phyloP scores from a whole-genome alignment of 495 filamentous ascomycete species.

The Neurospora sp. region DNA sequence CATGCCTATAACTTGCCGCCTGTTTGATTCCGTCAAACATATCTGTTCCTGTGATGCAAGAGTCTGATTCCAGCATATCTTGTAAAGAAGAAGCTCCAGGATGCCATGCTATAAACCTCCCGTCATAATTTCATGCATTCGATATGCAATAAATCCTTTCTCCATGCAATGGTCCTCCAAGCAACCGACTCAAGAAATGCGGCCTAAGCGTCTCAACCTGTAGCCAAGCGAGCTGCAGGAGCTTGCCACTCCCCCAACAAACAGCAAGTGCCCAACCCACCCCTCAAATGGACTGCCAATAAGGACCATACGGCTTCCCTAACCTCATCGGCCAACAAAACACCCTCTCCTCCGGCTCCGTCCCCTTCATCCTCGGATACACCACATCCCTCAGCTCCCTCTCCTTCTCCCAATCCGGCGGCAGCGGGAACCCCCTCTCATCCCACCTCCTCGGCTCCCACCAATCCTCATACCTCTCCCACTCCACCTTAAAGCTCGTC shows the following conservation, averaged over 20 bases:
- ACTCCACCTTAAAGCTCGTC: not conserved
- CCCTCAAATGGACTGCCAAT: not conserved
- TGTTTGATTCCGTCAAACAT: not conserved
- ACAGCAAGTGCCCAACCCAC: not conserved
- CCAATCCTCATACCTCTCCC: not conserved
- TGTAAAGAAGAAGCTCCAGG: not conserved
- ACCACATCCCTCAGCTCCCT: not conserved
- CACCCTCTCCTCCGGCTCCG: not conserved
- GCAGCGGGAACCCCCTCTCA: not conserved
- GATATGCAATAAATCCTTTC: not conserved
- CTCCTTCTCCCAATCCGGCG: not conserved
- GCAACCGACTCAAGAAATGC: not conserved
- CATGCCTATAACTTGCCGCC: not conserved
- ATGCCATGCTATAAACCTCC: not conserved
- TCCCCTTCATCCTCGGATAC: not conserved
- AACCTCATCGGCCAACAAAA: not conserved
- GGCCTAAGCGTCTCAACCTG: not conserved
- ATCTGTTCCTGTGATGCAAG: not conserved
- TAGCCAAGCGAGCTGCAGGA: not conserved
- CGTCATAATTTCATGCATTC: not conserved
- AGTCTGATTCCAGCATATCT: not conserved
- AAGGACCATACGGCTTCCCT: not conserved
- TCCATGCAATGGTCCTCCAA: not conserved
- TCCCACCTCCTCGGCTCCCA: not conserved
- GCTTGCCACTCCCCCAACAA: not conserved